Base-by-base conservation (phyloP, 148 eudicot species). In the Camellia japonica region DNA sequence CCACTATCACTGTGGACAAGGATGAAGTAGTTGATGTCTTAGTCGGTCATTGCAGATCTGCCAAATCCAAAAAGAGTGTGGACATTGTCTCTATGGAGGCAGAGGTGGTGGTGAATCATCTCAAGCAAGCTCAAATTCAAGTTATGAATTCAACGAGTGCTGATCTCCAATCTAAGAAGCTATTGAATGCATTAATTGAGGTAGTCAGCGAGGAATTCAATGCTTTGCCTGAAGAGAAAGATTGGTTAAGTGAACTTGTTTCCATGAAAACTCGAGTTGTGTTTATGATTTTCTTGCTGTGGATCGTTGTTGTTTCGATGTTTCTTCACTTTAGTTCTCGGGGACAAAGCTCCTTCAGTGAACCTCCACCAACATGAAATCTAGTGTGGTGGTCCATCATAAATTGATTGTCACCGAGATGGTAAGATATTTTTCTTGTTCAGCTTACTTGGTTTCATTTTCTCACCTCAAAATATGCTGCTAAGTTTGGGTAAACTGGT, bases 311-410 rank as follows among this genome's bases (percentile, higher is more conserved):
- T 30, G 73, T 80, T 11, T 11, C 82, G 74, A 51, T 71, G 23
- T 65, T 82, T 30, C 52, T 83, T 68, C 19, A 80, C 59, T 46
- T 74, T 68, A 19, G 77, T 68, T 80, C 43, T 55, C 78, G 80
- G 3, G 23, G 71, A 15, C 63, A 61, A 81, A 77, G 74, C 81
- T 73, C 88, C 23, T 76, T 54, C 55, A 77, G 64, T 79, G 84
- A 82, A 70, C 86, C 78, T 69, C 76, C 84, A 18, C 91, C 92
- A 78, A 88, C 92, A 52, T 91, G 89, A 91, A 68, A 38, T 54
- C 73, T 30, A 44, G 60, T 23, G 38, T 56, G 4, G 42, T 5
- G 66, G 71, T 30, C 63, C 16, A 18, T n/a, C 23, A 47, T 47
- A 20, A 9, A 8, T 41, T 58, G 77, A 16, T 55, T n/a, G 9